Percentiles rank a stretch among this genome's conserved stretches.
These are phyloP conservation scores for Elsinoe arachidis DNA, from an alignment of 2,329 filamentous ascomycete genomes.

Conservation along the genomic window DNA sequence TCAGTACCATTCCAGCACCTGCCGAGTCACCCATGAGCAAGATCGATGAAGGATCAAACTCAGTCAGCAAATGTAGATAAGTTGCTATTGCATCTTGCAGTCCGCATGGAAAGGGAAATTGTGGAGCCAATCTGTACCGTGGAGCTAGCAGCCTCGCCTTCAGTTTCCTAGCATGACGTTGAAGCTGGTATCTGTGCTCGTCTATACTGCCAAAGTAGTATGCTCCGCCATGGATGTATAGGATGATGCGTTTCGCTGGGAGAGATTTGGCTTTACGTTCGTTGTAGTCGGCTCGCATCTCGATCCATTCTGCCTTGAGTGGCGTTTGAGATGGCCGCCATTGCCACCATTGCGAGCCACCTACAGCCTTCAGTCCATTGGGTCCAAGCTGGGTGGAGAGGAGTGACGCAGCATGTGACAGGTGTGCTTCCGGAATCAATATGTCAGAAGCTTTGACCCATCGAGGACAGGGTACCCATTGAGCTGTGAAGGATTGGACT, in stretches of 20 bases:
- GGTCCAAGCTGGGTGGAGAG: conserved; percentile 68
- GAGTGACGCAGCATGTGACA: conserved; percentile 57
- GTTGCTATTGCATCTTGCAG: conserved; percentile 82
- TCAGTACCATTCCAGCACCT: conserved; percentile 81
- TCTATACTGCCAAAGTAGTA: conserved; percentile 96
- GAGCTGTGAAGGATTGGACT: conserved; percentile 78
- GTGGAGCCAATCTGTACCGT: conserved; percentile 77
- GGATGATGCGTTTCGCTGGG: conserved; percentile 63
- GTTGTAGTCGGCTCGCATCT: conserved; percentile 77
- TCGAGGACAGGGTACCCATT: conserved; percentile 81
- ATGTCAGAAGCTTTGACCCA: conserved; percentile 76
- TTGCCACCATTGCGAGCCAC: conserved; percentile 81
- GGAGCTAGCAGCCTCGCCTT: conserved; percentile 82
- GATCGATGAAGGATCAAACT: conserved; percentile 72
- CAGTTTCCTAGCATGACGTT: conserved; percentile 87
- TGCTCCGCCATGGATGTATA: conserved; percentile 89
- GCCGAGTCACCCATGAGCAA: conserved; percentile 87
- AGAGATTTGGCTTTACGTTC: conserved; percentile 46
- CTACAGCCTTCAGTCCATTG: conserved; percentile 64
- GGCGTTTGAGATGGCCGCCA: conserved; percentile 63
- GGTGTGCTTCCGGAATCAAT: conserved; percentile 53
- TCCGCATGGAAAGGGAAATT: conserved; percentile 92
- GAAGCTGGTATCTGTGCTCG: conserved; percentile 96
- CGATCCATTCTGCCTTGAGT: conserved; percentile 85
- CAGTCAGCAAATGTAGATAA: conserved; percentile 71